These are phyloP conservation scores for Cucurbita moschata DNA, from an alignment of 306 rosid genomes.

Conservation along the genomic window DNA sequence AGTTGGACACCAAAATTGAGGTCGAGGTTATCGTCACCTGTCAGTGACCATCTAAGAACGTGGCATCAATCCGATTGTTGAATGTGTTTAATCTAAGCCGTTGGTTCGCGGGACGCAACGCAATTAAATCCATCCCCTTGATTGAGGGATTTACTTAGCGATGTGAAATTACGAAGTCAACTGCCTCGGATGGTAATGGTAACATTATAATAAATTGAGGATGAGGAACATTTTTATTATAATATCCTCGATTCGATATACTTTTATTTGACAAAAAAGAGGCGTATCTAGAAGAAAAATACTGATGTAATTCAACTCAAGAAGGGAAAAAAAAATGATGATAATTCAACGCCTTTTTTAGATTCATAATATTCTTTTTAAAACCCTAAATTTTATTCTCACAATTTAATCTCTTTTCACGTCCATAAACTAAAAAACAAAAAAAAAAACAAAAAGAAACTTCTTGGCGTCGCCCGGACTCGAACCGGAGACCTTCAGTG, in stretches of 20 bases:
- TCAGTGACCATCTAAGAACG: conserved; percentile 3
- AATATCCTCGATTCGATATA: not conserved
- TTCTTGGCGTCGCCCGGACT: conserved; percentile 11
- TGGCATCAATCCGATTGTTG: not conserved
- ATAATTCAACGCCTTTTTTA: not conserved
- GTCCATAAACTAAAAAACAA: too few species aligned
- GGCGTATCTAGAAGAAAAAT: not conserved
- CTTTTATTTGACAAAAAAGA: too few species aligned
- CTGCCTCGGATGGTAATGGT: too few species aligned
- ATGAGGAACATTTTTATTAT: not conserved
- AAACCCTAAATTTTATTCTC: not conserved
- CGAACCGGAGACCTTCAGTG: conserved; percentile 45
- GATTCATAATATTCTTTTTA: not conserved
- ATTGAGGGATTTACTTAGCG: not conserved
- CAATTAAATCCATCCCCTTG: not conserved
- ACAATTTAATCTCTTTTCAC: not conserved
- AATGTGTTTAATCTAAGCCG: not conserved
- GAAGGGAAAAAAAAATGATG: not conserved
- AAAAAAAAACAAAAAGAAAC: too few species aligned
- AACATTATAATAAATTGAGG: not conserved
- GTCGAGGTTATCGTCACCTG: conserved; percentile 6
- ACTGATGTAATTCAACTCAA: not conserved
- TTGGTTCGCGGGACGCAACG: not conserved
- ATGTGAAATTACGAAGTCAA: not conserved
- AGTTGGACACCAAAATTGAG: not conserved